phyloP scores from a whole-genome alignment of 306 rosid species.

The Prunus dulcis region DNA sequence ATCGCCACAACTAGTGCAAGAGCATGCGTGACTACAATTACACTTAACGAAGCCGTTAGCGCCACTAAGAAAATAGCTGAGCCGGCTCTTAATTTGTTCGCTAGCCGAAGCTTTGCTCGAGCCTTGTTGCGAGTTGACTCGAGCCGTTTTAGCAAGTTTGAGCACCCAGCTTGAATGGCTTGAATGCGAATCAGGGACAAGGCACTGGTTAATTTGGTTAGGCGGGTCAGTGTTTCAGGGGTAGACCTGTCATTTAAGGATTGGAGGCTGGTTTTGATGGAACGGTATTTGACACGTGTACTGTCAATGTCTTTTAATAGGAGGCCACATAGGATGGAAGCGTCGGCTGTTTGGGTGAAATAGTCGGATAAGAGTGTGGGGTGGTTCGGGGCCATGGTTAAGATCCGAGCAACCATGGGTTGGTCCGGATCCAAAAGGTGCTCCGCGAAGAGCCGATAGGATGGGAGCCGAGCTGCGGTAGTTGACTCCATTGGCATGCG shows the following conservation, averaged over 20 bases:
- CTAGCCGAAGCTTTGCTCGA: slow-evolving; percentile 30
- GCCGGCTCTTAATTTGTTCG: slow-evolving; percentile 25
- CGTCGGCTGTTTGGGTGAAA: slow-evolving; percentile 58
- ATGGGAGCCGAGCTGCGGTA: slow-evolving; percentile 60
- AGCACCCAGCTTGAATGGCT: slow-evolving; percentile 27
- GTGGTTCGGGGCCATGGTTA: slow-evolving; percentile 26
- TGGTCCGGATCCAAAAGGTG: slow-evolving; percentile 70
- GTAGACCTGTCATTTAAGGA: slow-evolving; percentile 12
- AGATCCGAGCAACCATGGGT: slow-evolving; percentile 30
- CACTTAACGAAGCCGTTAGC: slow-evolving; percentile 37
- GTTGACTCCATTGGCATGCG: slow-evolving; percentile 38
- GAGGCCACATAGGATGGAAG: slow-evolving; percentile 54
- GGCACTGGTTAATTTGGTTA: slow-evolving; percentile 19
- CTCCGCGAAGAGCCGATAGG: slow-evolving; percentile 71
- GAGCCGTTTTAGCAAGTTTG: slow-evolving; percentile 38
- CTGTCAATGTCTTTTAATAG: slow-evolving; percentile 48
- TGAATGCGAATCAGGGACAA: slow-evolving; percentile 15
- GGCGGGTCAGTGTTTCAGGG: not conserved
- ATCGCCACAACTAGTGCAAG: slow-evolving; percentile 44
- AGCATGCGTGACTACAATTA: slow-evolving; percentile 51
- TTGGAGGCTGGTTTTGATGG: slow-evolving; percentile 10
- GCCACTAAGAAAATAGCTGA: slow-evolving; percentile 37
- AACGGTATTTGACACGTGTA: slow-evolving; percentile 38
- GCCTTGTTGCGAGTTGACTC: slow-evolving; percentile 48
- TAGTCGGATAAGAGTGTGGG: slow-evolving; percentile 51